Conservation (phyloP, 2,329 filamentous ascomycete species). For the Rutstroemia sydowiana region DNA sequence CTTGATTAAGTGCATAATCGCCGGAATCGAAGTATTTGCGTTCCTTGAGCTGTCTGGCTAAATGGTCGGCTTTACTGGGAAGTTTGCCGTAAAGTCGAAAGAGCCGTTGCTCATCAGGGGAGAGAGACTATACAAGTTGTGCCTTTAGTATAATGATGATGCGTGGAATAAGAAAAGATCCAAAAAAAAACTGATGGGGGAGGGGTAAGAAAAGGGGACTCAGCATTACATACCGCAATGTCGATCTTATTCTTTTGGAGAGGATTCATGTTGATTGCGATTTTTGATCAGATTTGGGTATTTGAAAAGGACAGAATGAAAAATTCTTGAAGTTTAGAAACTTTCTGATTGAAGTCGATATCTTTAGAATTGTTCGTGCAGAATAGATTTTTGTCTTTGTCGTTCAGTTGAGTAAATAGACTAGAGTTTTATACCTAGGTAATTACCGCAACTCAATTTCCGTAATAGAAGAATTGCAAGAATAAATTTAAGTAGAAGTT, state of each 20-base stretch:
- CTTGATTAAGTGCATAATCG: constrained; percentile 94
- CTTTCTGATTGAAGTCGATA: background rate
- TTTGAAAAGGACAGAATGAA: background rate
- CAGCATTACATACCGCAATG: constrained; percentile 64
- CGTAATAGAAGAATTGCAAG: background rate
- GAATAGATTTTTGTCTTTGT: background rate
- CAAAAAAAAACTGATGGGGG: background rate
- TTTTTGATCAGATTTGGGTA: background rate
- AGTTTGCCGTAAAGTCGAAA: constrained; percentile 98
- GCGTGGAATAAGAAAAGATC: constrained; percentile 11
- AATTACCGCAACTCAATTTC: background rate
- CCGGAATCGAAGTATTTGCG: constrained; percentile 98
- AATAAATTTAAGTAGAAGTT: background rate
- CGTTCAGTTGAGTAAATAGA: background rate
- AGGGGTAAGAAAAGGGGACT: background rate
- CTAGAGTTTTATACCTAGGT: background rate
- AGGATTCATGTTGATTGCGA: constrained; percentile 66
- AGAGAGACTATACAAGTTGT: constrained; percentile 61
- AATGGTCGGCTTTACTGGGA: constrained; percentile 88
- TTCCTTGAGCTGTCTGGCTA: constrained; percentile 98
- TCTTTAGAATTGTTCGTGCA: background rate
- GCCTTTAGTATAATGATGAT: background rate
- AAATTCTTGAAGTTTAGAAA: background rate
- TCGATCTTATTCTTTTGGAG: constrained; percentile 99
- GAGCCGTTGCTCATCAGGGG: constrained; percentile 89